These are phyloP conservation scores for Lepidium sativum DNA, from an alignment of 345 rosid species.

Conservation along the genomic window DNA sequence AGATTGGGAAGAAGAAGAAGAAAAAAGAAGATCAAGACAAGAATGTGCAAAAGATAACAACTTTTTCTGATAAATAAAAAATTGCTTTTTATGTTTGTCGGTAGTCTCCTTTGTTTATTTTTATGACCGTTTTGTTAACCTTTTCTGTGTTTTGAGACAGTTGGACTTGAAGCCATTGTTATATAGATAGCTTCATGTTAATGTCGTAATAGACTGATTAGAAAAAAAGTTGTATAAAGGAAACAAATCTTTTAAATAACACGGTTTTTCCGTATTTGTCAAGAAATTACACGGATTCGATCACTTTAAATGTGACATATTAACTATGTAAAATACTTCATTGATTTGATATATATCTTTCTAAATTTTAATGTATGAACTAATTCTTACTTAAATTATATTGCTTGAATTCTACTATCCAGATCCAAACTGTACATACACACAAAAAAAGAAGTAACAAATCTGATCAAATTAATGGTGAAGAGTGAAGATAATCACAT, in stretches of 20 bases:
- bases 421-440: no score
- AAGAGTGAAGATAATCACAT: background rate
- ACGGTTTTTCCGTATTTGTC: background rate
- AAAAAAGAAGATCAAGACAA: conserved; percentile 17
- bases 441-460: no score
- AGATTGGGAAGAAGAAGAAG: conserved; percentile 17
- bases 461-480: background rate
- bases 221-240: background rate
- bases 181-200: background rate
- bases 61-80: conserved; percentile 2
- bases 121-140: conserved; percentile 22
- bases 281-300: background rate
- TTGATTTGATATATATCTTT: background rate
- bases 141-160: conserved; percentile 20
- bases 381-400: no score
- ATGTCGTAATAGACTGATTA: background rate
- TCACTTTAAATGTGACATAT: background rate
- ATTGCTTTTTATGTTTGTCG: conserved; percentile 17
- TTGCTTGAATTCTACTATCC: no score
- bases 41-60: conserved; percentile 17
- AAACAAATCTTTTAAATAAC: background rate
- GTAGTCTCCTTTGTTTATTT: conserved; percentile 5
- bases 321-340: background rate
- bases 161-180: conserved; percentile 19
- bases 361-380: background rate